Base-by-base conservation (phyloP, 805 yeast genomes). In the Lipomyces chichibuensis region DNA sequence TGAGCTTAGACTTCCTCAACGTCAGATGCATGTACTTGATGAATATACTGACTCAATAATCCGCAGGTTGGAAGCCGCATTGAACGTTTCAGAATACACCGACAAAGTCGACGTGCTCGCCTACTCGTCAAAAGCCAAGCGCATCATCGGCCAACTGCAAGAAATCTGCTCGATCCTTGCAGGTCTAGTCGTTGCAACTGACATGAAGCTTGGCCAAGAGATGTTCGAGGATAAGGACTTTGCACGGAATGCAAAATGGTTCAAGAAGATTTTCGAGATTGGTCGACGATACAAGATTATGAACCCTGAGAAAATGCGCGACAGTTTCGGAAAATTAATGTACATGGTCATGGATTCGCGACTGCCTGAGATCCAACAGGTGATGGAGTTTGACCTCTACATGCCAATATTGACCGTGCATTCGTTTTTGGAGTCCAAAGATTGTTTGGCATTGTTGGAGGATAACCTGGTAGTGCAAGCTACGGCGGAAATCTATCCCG, bases 261-360 rank as follows among this genome's bases (percentile, higher is more conserved):
- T 86, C 76, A 83, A 89, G 74, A 78, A 77, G 54, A 80, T 90
- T 7, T 90, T 90, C 75, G 95, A 90, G 77, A 85, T 90, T 67
- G 95, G 95, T 29, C 81, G 95, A 73, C 82, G 95, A 56, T 90
- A 90, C 78, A 90, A 90, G 75, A 87, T 90, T 72, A 88, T 90
- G 92, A 90, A 90, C 74, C 96, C 96, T 0, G 92, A 90, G 72
- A 83, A 86, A 72, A 87, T 90, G 90, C 83, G 92, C 69, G 90
- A 88, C 73, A 87, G 87, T 3, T 90, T 87, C 76, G 96, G 96
- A 57, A 89, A 90, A 73, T 79, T 90, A 65, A 88, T 90, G 79
- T 90, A 90, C 76, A 90, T 90, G 90, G 87, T 67, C 49, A 90
- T 90, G 95, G 96, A 90, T 77, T 90, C 95, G 1, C 80, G 90